These are phyloP conservation scores for Neophaeococcomyces aloes DNA, from an alignment of 2,329 filamentous ascomycete species.

Conservation along the genomic window DNA sequence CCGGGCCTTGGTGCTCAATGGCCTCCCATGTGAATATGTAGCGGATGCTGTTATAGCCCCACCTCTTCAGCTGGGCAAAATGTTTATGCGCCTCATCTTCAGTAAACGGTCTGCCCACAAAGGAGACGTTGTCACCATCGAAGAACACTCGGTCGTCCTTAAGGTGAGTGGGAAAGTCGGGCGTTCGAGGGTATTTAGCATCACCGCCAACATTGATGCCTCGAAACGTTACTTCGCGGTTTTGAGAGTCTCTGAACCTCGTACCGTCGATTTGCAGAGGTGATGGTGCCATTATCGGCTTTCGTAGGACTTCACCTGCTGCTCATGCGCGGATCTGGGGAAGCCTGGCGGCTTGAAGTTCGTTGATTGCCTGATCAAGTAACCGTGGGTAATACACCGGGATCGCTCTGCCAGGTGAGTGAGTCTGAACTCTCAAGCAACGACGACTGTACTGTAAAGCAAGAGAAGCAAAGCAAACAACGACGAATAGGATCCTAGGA, in stretches of 20 bases:
- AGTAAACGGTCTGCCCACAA: constrained; percentile 74
- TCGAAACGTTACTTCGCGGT: constrained; percentile 76
- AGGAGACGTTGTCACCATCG: constrained; percentile 82
- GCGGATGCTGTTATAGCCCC: constrained; percentile 90
- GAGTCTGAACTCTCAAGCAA: too few species aligned
- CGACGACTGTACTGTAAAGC: too few species aligned
- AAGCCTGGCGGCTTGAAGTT: too few species aligned
- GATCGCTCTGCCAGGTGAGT: too few species aligned
- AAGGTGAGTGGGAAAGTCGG: constrained; percentile 71
- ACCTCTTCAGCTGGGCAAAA: constrained; percentile 74
- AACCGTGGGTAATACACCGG: too few species aligned
- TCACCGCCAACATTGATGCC: constrained; percentile 92
- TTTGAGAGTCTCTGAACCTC: constrained; percentile 68
- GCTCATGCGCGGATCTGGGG: too few species aligned
- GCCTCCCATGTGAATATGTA: constrained; percentile 99
- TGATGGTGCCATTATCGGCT: constrained; percentile 55
- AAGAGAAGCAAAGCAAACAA: too few species aligned
- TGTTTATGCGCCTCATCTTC: constrained; percentile 74
- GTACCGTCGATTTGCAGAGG: constrained; percentile 75
- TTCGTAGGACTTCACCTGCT: neutral
- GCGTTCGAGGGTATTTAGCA: constrained; percentile 74
- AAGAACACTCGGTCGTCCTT: constrained; percentile 60
- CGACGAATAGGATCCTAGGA: too few species aligned
- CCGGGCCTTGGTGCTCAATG: constrained; percentile 85
- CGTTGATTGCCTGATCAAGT: too few species aligned